Conservation (phyloP, 2,329 filamentous ascomycete genomes). For the Helotiales sp. region DNA sequence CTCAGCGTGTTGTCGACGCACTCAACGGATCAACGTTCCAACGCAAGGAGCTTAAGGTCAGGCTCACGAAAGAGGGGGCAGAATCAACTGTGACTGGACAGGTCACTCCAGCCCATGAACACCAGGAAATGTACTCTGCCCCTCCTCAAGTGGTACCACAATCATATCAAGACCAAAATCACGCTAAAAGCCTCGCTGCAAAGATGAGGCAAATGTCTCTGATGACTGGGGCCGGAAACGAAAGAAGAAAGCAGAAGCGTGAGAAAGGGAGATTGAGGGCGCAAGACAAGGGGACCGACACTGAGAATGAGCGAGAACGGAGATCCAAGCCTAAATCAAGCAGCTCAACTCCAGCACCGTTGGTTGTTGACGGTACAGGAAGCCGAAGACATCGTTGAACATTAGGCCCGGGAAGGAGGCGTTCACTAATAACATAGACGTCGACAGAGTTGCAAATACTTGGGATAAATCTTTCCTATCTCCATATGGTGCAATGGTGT, state of each 20-base stretch:
- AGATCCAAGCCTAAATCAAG: neutral
- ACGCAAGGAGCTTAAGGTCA: constrained; percentile 4
- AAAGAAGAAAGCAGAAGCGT: neutral
- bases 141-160: neutral
- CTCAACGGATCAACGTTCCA: constrained; percentile 10
- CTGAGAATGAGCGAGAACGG: neutral
- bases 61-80: constrained; percentile 19
- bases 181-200: neutral
- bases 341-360: neutral
- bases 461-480: too few relatives aligned
- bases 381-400: neutral
- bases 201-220: neutral
- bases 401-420: neutral
- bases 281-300: neutral
- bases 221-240: neutral
- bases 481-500: too few relatives aligned
- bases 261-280: neutral
- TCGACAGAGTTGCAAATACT: neutral
- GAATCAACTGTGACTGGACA: neutral
- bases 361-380: constrained; percentile 5
- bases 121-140: neutral
- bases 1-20: constrained; percentile 6
- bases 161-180: neutral
- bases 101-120: too few relatives aligned
- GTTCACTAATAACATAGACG: too few relatives aligned